Conservation (phyloP, 2,329 filamentous ascomycete genomes). For the Alternaria panax region DNA sequence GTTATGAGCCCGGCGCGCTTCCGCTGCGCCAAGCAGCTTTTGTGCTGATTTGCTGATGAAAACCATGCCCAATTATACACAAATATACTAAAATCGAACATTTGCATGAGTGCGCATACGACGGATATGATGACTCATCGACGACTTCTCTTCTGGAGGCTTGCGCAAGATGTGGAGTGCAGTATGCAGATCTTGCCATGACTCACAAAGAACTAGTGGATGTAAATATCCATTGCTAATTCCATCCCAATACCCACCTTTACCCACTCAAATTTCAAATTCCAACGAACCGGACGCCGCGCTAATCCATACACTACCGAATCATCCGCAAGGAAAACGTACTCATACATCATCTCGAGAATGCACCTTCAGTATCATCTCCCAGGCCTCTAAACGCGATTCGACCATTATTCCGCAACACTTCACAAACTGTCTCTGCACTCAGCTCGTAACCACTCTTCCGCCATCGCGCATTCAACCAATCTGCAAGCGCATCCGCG, state of each 20-base stretch:
- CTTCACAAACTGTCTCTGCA: slow-evolving; percentile 46
- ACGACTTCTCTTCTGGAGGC: neutral
- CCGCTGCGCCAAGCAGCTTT: slow-evolving; percentile 46
- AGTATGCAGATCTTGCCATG: neutral
- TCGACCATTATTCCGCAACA: slow-evolving; percentile 44
- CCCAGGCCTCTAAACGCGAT: slow-evolving; percentile 47
- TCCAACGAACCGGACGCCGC: neutral
- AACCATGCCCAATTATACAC: neutral
- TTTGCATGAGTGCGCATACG: neutral
- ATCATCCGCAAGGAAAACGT: neutral
- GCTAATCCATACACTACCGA: neutral
- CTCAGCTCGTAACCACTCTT: slow-evolving; percentile 47
- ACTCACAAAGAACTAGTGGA: neutral
- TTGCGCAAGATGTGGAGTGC: neutral
- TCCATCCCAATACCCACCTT: neutral
- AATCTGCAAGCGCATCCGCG: slow-evolving; percentile 44
- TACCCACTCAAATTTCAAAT: neutral
- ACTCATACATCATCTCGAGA: slow-evolving; percentile 25
- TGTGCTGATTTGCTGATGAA: slow-evolving; percentile 18
- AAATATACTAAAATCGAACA: no score
- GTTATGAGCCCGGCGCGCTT: slow-evolving; percentile 50
- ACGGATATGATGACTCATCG: neutral
- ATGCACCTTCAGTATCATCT: slow-evolving; percentile 45
- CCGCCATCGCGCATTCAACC: slow-evolving; percentile 45
- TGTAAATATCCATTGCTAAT: neutral